phyloP scores from a whole-genome alignment of 208 protist species.

The Leishmania lainsoni region DNA sequence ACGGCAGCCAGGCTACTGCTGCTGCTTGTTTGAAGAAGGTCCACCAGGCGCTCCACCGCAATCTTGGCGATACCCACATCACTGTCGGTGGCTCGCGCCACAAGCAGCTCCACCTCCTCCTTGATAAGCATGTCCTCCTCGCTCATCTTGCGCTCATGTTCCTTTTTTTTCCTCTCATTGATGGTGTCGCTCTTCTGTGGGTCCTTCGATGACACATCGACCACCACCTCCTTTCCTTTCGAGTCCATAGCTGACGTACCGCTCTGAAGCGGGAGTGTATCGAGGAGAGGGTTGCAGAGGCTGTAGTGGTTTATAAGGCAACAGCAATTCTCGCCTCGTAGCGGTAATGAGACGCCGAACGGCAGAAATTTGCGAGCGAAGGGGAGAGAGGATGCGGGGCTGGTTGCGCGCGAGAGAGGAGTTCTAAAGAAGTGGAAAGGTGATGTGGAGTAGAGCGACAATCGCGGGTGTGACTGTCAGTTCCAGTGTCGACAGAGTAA shows the following conservation, averaged over 20 bases:
- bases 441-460: background rate
- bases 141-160: conserved; percentile 70
- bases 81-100: conserved; percentile 78
- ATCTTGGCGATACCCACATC: conserved; percentile 75
- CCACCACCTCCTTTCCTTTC: conserved; percentile 48
- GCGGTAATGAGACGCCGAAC: background rate
- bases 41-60: conserved; percentile 93
- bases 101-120: conserved; percentile 94
- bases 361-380: background rate
- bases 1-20: conserved; percentile 98
- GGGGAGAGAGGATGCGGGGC: background rate
- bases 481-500: background rate
- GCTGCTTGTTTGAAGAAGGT: conserved; percentile 95
- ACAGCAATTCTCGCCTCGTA: background rate
- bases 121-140: conserved; percentile 96
- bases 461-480: background rate
- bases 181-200: conserved; percentile 45
- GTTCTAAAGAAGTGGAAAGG: background rate
- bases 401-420: background rate
- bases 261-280: background rate
- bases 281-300: background rate
- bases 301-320: background rate
- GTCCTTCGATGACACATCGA: conserved; percentile 65
- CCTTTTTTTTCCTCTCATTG: conserved; percentile 52
- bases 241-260: conserved; percentile 12